Base-by-base conservation (phyloP, 2,329 filamentous ascomycete species). In the Phaeosphaeria sp. region DNA sequence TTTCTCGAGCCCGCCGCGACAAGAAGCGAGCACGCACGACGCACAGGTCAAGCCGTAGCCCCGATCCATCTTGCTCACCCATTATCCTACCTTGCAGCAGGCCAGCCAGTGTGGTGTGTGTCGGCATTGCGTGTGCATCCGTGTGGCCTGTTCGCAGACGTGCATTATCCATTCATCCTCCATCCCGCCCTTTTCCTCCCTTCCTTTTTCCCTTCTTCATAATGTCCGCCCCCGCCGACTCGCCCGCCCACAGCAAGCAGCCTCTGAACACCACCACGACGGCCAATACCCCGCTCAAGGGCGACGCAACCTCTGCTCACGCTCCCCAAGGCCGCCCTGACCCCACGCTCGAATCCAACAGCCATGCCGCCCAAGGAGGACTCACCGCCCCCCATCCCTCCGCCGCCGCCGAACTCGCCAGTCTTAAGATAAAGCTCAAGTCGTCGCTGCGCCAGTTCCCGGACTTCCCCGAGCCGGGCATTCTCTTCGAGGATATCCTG, bases 401-500 rank as follows among this genome's bases (percentile, higher is more conserved):
- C 81, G 55, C 80, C 77, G 56, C 78, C 78, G 56, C 78, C 78
- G 83, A 87, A 86, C 72, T 76, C 72, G 59, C 74, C 71, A 57
- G 69, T 86, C 86, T 89, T 85, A 86, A 86, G 79, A 80, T 85
- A 81, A 90, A 77, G 80, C 85, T 93, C 84, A 84, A 88, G 75
- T 80, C 81, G 67, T 87, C 90, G 59, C 87, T 98, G 69, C 91
- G 91, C 79, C 89, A 93, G 78, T 96, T 92, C 82, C 87, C 89
- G 73, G 92, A 98, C 84, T 98, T 97, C 82, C 94, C 94, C 58
- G 89, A 90, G 66, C 89, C 91, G 46, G 94, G 95, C 78, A 94
- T 99, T 75, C 85, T 96, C 73, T 99, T 99, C 80, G 92, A 97
- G 82, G 95, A 99, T 77, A 98, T 99, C 80, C 89, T 99, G 79